These are phyloP conservation scores for Kodamaea kaohsiungensis DNA, from an alignment of 805 yeast species.

Conservation along the genomic window DNA sequence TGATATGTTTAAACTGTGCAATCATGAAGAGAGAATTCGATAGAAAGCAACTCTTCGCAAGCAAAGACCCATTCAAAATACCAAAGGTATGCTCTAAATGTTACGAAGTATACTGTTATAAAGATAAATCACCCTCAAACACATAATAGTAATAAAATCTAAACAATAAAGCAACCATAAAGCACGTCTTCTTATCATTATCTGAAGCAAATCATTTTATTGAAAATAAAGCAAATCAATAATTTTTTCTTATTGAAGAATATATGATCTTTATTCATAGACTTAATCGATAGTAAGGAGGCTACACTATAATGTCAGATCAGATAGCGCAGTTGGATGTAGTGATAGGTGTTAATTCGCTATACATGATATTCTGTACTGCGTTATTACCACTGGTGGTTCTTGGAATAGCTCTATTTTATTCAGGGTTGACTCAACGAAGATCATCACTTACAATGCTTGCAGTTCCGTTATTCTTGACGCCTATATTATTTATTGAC, in stretches of 20 bases:
- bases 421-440: conserved; percentile 45
- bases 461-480: conserved; percentile 33
- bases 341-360: conserved; percentile 20
- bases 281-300: background rate
- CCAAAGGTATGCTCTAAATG: conserved; percentile 21
- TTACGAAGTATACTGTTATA: conserved; percentile 22
- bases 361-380: conserved; percentile 40
- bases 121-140: background rate
- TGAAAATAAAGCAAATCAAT: too few species aligned
- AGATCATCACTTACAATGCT: conserved; percentile 43
- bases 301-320: conserved; percentile 3
- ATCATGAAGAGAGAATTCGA: conserved; percentile 54
- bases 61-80: conserved; percentile 3
- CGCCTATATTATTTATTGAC: conserved; percentile 36
- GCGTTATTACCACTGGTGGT: conserved; percentile 31
- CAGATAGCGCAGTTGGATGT: conserved; percentile 9
- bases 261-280: background rate
- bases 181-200: background rate
- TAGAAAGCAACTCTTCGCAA: conserved; percentile 16
- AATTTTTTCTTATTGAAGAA: too few species aligned
- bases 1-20: conserved; percentile 58
- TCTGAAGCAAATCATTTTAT: background rate
- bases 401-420: conserved; percentile 40
- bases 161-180: background rate
- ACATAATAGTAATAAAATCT: background rate